Evolutionary conservation across 768 basidiomycete species (phyloP).

Genomic region (Collybia mongolica): DNA sequence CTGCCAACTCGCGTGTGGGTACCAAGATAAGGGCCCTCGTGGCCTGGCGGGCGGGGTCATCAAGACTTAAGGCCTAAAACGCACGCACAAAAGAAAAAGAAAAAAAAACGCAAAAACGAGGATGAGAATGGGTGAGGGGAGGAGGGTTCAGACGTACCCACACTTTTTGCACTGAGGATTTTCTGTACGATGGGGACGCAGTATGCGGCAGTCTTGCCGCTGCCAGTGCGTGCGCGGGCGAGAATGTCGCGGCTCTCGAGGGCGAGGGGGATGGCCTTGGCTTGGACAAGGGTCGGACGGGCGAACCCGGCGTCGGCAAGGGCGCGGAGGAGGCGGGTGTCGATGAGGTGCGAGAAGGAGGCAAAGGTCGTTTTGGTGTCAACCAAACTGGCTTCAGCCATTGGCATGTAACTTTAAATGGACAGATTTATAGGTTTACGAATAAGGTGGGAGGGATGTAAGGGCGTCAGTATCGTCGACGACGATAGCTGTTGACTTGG

Average conservation of each 20-base stretch:
- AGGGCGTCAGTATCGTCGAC: no score
- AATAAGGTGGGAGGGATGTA: no score
- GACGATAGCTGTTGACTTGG: background rate
- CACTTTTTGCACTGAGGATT: conserved; percentile 76
- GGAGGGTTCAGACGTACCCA: conserved; percentile 38
- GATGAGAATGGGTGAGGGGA: no score
- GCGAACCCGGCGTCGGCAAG: conserved; percentile 90
- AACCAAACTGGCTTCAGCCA: conserved; percentile 46
- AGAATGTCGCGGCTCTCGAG: conserved; percentile 89
- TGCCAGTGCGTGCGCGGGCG: conserved; percentile 92
- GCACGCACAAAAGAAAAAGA: background rate
- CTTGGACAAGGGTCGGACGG: conserved; percentile 89
- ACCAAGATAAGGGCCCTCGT: conserved; percentile 82
- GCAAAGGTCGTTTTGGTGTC: conserved; percentile 52
- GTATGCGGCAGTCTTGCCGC: conserved; percentile 97
- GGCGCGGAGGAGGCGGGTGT: conserved; percentile 81
- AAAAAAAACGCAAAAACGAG: background rate
- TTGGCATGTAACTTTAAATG: conserved; percentile 10
- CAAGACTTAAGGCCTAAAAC: conserved; percentile 33
- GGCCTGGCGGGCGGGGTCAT: conserved; percentile 42
- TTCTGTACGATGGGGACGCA: conserved; percentile 90
- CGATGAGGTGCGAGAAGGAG: conserved; percentile 75
- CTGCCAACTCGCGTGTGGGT: conserved; percentile 89
- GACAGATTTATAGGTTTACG: no score
- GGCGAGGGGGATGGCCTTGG: conserved; percentile 88